Conservation (phyloP, 192 early-diverging fungal species). For the Phlyctochytrium planicorne region DNA sequence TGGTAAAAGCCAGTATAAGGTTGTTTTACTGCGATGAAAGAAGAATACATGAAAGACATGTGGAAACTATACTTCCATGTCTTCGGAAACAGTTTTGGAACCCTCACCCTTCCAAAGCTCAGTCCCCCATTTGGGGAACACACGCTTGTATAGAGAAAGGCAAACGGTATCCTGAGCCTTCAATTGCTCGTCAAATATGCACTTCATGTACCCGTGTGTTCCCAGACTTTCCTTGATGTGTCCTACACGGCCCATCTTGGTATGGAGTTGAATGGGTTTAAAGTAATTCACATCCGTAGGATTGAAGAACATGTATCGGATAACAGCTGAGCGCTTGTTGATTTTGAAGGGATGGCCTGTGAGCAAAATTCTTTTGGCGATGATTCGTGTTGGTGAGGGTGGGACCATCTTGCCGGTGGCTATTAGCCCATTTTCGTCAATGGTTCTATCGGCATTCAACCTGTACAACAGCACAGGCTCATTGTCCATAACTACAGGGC, state of each 20-base stretch:
- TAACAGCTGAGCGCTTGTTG: slow-evolving; percentile 86
- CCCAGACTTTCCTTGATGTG: slow-evolving; percentile 93
- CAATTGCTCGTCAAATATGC: slow-evolving; percentile 83
- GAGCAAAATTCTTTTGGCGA: slow-evolving; percentile 92
- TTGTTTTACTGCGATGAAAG: too few species aligned
- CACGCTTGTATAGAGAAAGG: slow-evolving; percentile 95
- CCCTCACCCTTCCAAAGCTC: slow-evolving; percentile 15
- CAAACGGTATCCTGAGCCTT: slow-evolving; percentile 93
- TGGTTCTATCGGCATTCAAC: slow-evolving; percentile 31
- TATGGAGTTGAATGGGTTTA: slow-evolving; percentile 89
- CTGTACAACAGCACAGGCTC: slow-evolving; percentile 83
- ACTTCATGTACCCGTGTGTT: slow-evolving; percentile 98
- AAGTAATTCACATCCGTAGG: slow-evolving; percentile 93
- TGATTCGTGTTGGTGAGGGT: slow-evolving; percentile 77
- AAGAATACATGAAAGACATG: neutral
- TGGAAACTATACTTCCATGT: neutral
- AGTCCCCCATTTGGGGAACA: slow-evolving; percentile 97
- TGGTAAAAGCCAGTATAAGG: slow-evolving; percentile 77
- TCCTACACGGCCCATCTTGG: slow-evolving; percentile 87
- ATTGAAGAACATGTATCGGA: slow-evolving; percentile 97
- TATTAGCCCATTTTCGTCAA: slow-evolving; percentile 46
- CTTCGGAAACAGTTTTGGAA: neutral
- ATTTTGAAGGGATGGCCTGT: slow-evolving; percentile 96
- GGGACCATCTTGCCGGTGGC: slow-evolving; percentile 78
- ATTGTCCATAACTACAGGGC: slow-evolving; percentile 86